Evolutionary conservation across 305 asterid species (phyloP), one percentile per base, ranked within the genome.

Genomic region (Rubia tinctorum): DNA sequence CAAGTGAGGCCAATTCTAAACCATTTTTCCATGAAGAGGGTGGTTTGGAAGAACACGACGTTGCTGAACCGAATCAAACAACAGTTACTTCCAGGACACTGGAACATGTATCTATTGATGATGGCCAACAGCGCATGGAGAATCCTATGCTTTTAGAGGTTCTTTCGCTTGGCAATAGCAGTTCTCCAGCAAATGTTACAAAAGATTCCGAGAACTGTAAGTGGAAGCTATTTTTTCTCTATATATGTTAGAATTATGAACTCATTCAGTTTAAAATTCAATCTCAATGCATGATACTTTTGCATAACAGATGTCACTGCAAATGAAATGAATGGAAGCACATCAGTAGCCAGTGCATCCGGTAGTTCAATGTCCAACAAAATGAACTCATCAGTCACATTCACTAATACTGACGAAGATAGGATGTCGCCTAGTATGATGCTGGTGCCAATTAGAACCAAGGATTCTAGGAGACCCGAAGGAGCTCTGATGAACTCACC

Each of bases 101-200:
- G 23, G 88, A 84, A 71, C 74, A 81, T 51, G 74, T 82, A 68
- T 75, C 88, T 40, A 59, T 81, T 27, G 78, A 75, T 47, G 86
- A 80, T 22, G 78, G 77, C 58, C 74, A 73, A 69, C 80, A 70
- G 37, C 43, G 76, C 9, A 70, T 58, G 25, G 91, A 79, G 74
- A 71, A 58, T 69, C 56, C 74, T 23, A 77, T 79, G 44, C 84
- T 81, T 10, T 83, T 91, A 15, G 97, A 88, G 82, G 73, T 83
- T 53, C 80, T 84, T 68, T 79, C 91, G 34, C 62, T 81, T 25
- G 75, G 77, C 72, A 67, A 68, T 78, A 78, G 73, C 70, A 77
- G 84, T 73, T 53, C 89, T 23, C 70, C 74, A 12, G 68, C 87
- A 59, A 75, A 63, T 77, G 76, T 47, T 22, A 76, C 44, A 45